Percentiles rank a stretch among this genome's conserved stretches.
These are phyloP conservation scores for Neonectria magnoliae DNA, from an alignment of 2,329 filamentous ascomycete species.

Conservation along the genomic window DNA sequence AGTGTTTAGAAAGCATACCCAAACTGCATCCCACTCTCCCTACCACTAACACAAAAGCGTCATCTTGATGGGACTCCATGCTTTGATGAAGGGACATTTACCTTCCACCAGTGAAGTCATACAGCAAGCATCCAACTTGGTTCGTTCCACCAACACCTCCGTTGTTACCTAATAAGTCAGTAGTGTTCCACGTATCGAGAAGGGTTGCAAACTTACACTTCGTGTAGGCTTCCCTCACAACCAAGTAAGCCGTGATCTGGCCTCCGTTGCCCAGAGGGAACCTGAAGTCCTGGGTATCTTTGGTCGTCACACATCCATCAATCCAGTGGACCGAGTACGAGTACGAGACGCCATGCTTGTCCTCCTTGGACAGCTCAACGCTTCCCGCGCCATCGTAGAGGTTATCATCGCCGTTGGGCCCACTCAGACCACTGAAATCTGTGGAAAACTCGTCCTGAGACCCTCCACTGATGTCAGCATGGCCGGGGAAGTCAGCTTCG, in stretches of 20 bases:
- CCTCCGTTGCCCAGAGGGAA: slow-evolving; percentile 30
- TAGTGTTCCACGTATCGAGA: not conserved
- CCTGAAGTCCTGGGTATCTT: slow-evolving; percentile 26
- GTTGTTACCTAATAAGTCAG: slow-evolving; percentile 13
- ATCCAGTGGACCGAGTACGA: slow-evolving; percentile 29
- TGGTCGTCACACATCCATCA: slow-evolving; percentile 30
- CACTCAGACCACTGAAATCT: slow-evolving; percentile 8
- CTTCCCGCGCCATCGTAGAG: not conserved
- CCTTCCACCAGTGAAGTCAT: slow-evolving; percentile 11
- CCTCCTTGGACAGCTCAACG: slow-evolving; percentile 8
- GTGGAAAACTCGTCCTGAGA: slow-evolving; percentile 20
- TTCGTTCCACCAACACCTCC: slow-evolving; percentile 17
- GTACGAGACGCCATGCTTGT: slow-evolving; percentile 31
- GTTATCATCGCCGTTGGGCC: not conserved
- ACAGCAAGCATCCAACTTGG: slow-evolving; percentile 19
- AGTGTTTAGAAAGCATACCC: no score
- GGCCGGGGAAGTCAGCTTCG: slow-evolving; percentile 31
- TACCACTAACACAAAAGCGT: no score
- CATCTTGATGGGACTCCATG: not conserved
- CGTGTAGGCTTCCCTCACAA: slow-evolving; percentile 35
- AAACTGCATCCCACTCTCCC: no score
- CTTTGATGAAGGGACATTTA: not conserved
- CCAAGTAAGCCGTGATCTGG: slow-evolving; percentile 32
- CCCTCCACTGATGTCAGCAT: slow-evolving; percentile 21
- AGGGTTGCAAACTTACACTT: slow-evolving; percentile 26